Conservation (phyloP, 805 yeast species). For the Teunomyces barrocoloradensis region DNA sequence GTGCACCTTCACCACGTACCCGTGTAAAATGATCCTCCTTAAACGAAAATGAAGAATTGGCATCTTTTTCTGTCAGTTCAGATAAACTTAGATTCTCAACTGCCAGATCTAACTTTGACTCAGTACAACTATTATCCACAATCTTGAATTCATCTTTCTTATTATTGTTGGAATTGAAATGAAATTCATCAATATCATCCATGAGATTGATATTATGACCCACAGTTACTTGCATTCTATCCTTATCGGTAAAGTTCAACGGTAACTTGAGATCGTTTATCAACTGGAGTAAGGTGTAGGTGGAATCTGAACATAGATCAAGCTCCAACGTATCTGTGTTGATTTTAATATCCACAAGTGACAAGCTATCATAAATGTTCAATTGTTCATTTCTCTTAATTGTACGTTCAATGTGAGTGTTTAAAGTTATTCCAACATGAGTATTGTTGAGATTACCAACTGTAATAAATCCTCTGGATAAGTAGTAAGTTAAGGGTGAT, state of each 20-base stretch:
- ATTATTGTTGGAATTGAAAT: neutral
- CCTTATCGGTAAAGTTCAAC: constrained; percentile 54
- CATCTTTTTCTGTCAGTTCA: constrained; percentile 4
- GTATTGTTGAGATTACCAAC: constrained; percentile 47
- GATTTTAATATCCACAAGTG: constrained; percentile 44
- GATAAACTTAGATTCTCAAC: constrained; percentile 22
- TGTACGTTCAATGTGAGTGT: constrained; percentile 21
- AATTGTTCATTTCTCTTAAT: constrained; percentile 15
- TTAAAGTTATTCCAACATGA: constrained; percentile 33
- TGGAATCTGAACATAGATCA: constrained; percentile 81
- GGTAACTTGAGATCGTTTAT: constrained; percentile 73
- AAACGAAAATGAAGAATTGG: constrained; percentile 11
- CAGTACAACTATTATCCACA: neutral
- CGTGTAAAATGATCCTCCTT: constrained; percentile 26
- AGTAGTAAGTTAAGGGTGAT: constrained; percentile 39
- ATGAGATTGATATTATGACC: constrained; percentile 37
- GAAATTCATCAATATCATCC: constrained; percentile 31
- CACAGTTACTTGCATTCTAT: constrained; percentile 49
- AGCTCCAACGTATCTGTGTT: constrained; percentile 47
- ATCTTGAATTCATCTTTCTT: neutral
- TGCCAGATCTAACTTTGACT: constrained; percentile 20
- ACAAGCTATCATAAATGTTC: constrained; percentile 18
- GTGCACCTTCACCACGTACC: neutral
- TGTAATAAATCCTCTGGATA: constrained; percentile 49
- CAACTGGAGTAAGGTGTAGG: constrained; percentile 65